phyloP scores from a whole-genome alignment of 495 filamentous ascomycete species.

The Aspergillus sparsus region DNA sequence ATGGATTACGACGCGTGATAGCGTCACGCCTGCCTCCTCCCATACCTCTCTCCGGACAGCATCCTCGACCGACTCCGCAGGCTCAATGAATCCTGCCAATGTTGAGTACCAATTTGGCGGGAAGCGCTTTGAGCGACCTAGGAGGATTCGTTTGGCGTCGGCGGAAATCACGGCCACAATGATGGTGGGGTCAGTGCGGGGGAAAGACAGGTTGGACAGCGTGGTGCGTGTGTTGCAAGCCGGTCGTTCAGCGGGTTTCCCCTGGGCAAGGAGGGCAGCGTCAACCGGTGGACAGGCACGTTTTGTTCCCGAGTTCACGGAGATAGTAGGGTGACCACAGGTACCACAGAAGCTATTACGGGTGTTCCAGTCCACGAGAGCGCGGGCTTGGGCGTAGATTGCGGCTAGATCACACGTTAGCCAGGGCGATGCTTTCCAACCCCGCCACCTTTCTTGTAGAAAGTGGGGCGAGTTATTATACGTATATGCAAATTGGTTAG shows the following conservation, averaged over 20 bases:
- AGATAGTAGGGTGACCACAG: slow-evolving; percentile 82
- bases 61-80: slow-evolving; percentile 92
- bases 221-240: slow-evolving; percentile 70
- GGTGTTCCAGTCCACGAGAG: slow-evolving; percentile 91
- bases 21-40: slow-evolving; percentile 85
- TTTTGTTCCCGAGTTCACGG: slow-evolving; percentile 87
- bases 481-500: neutral
- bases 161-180: slow-evolving; percentile 87
- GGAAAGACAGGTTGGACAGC: slow-evolving; percentile 81
- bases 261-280: slow-evolving; percentile 40
- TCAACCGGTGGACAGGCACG: slow-evolving; percentile 85
- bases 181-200: slow-evolving; percentile 91
- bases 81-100: slow-evolving; percentile 92
- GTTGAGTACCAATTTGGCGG: slow-evolving; percentile 85
- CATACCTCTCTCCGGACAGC: slow-evolving; percentile 93
- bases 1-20: slow-evolving; percentile 88
- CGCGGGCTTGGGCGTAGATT: slow-evolving; percentile 86
- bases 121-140: slow-evolving; percentile 83
- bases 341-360: slow-evolving; percentile 89
- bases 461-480: neutral
- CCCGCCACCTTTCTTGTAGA: neutral
- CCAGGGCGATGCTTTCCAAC: slow-evolving; percentile 10
- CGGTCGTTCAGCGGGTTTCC: slow-evolving; percentile 51
- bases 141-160: slow-evolving; percentile 72
- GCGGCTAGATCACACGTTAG: slow-evolving; percentile 57